These are phyloP conservation scores for Plectosphaerella cucumerina DNA, from an alignment of 2,329 filamentous ascomycete species.

Conservation along the genomic window DNA sequence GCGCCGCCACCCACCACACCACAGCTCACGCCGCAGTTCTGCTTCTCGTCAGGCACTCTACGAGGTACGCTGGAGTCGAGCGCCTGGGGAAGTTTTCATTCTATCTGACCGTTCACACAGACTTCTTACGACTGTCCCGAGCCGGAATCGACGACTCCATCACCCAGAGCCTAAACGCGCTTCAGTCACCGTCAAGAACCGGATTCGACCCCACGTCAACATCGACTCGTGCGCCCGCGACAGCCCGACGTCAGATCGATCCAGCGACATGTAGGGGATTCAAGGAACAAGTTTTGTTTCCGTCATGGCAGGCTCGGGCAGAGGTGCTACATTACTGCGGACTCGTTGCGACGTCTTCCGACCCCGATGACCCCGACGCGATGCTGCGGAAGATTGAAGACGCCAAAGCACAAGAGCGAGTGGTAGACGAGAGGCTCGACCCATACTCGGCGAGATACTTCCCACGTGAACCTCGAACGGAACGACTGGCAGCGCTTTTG, in stretches of 20 bases:
- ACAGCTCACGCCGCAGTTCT: slow-evolving; percentile 67
- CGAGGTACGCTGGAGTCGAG: slow-evolving; percentile 48
- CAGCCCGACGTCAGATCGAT: slow-evolving; percentile 52
- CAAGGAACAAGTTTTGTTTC: slow-evolving; percentile 75
- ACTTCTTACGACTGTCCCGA: slow-evolving; percentile 86
- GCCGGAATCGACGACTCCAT: slow-evolving; percentile 89
- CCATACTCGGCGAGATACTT: slow-evolving; percentile 87
- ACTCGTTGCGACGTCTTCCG: slow-evolving; percentile 78
- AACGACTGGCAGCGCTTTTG: slow-evolving; percentile 69
- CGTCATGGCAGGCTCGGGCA: slow-evolving; percentile 78
- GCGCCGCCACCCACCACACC: slow-evolving; percentile 41
- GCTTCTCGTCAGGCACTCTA: slow-evolving; percentile 66
- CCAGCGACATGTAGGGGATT: slow-evolving; percentile 64
- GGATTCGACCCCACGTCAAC: slow-evolving; percentile 82
- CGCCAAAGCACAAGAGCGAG: slow-evolving; percentile 62
- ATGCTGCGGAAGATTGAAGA: slow-evolving; percentile 66
- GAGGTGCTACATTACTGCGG: slow-evolving; percentile 88
- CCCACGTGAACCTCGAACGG: slow-evolving; percentile 72
- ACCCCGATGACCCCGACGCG: slow-evolving; percentile 80
- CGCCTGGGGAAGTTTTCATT: slow-evolving; percentile 74
- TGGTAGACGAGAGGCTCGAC: slow-evolving; percentile 85
- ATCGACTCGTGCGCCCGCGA: slow-evolving; percentile 51
- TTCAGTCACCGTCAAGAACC: slow-evolving; percentile 67
- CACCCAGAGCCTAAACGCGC: slow-evolving; percentile 84
- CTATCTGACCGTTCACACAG: slow-evolving; percentile 62